These are phyloP conservation scores for Pouteria glomerata DNA, from an alignment of 148 eudicot genomes.

Conservation along the genomic window DNA sequence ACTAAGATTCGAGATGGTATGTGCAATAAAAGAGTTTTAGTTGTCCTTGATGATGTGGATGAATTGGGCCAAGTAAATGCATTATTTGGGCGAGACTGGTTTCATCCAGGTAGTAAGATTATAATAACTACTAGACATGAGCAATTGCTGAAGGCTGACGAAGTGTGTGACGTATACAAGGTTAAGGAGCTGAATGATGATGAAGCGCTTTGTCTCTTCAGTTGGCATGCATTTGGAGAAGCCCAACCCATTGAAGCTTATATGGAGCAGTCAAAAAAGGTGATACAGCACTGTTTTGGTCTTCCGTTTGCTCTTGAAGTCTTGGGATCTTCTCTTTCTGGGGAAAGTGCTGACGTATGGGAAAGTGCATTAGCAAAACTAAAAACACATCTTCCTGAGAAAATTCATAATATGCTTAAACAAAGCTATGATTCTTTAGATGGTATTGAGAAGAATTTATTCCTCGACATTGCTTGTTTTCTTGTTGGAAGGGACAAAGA, in stretches of 20 bases:
- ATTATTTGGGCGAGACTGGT: conserved; percentile 1
- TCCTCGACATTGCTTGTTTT: conserved; percentile 11
- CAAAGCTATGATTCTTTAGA: conserved; percentile 9
- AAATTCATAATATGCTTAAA: conserved; percentile 7
- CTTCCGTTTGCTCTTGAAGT: conserved; percentile 10
- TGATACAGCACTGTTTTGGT: neutral
- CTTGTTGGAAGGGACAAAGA: conserved; percentile 9
- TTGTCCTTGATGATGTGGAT: conserved; percentile 16
- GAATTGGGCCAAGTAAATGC: neutral
- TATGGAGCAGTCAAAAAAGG: neutral
- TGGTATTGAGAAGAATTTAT: conserved; percentile 4
- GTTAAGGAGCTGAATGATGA: neutral
- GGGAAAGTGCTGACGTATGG: conserved; percentile 4
- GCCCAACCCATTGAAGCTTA: conserved; percentile 1
- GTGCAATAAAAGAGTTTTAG: conserved; percentile 8
- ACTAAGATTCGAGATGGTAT: neutral
- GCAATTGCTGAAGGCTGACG: conserved; percentile 5
- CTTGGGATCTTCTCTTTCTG: neutral
- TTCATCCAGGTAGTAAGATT: conserved; percentile 11
- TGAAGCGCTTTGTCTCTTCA: conserved; percentile 12
- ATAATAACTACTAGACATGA: conserved; percentile 11
- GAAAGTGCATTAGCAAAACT: neutral
- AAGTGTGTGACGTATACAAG: neutral
- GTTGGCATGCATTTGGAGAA: conserved; percentile 9
- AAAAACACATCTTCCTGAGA: neutral